phyloP scores from a whole-genome alignment of 2,329 filamentous ascomycete genomes.

The Paraphoma sp. region DNA sequence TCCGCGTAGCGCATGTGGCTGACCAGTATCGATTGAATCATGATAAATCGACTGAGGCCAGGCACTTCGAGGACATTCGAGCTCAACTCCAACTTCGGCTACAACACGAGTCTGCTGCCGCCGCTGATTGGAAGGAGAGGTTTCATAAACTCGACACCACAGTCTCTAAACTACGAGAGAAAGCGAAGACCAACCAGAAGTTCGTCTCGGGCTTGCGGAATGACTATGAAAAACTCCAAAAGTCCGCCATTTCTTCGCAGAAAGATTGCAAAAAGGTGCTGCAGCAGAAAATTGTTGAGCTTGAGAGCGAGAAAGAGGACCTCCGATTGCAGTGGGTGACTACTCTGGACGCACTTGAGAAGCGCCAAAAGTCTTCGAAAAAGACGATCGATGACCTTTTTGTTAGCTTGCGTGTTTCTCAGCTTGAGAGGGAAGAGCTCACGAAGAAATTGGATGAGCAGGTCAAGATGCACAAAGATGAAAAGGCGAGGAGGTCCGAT shows the following conservation, averaged over 20 bases:
- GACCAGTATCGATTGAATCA: constrained; percentile 16
- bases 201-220: constrained; percentile 34
- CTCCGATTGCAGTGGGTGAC: constrained; percentile 19
- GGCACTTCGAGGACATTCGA: constrained; percentile 15
- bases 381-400: constrained; percentile 23
- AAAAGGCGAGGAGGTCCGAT: constrained; percentile 25
- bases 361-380: constrained; percentile 20
- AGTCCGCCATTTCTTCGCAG: constrained; percentile 10
- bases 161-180: constrained; percentile 15
- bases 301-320: constrained; percentile 25
- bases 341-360: constrained; percentile 13
- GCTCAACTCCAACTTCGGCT: constrained; percentile 12
- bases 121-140: constrained; percentile 14
- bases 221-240: constrained; percentile 33
- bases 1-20: constrained; percentile 15
- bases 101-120: constrained; percentile 7
- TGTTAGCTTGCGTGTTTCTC: constrained; percentile 11
- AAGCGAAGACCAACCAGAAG: constrained; percentile 28
- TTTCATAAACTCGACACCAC: constrained; percentile 3
- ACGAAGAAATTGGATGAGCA: constrained; percentile 16
- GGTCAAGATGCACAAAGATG: constrained; percentile 19
- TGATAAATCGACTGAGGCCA: neutral
- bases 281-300: constrained; percentile 22
- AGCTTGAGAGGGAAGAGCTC: constrained; percentile 19
- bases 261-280: constrained; percentile 17